Base-by-base conservation (phyloP, 2,329 filamentous ascomycete species). In the Ceratocystis lukuohia region DNA sequence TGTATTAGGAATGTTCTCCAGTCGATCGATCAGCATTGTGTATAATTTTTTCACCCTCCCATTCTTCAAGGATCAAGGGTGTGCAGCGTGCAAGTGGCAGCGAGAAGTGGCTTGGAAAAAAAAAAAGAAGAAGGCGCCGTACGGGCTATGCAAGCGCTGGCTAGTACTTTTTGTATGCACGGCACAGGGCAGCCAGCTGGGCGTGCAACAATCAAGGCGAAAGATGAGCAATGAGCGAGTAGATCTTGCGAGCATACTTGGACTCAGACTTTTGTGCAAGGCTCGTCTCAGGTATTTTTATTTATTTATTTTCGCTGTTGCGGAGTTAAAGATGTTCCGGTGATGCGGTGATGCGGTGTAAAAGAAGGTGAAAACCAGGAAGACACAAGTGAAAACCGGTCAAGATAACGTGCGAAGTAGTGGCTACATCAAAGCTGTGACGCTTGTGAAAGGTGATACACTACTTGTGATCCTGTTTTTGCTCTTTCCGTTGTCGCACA, bases 81-180 rank as follows among this genome's bases (percentile, higher is more conserved):
- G 53, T 57, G 53, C 15, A 57, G 48, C 48, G 53, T 57, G 53
- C 53, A 57, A 57, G 53, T 57, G 53, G 53, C 53, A 57, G 53
- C 53, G 30, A 33, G 15, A 37, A 37, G 53, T 57, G 53, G 25
- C 53, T 57, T 57, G 53, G 53, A 57, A 57, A n/a, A 10, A 37
- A 37, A 10, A 37, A 10, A 37, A 10, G 8, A 37, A 57, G 28
- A 15, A 17, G 25, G 25, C 53, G 28, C 17, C 30, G 53, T 22
- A 57, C 33, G 53, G 33, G 53, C 53, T 57, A 57, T 57, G 53
- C 53, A 57, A 57, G 15, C 28, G 53, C 28, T 57, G 53, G 53
- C 53, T 57, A 57, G 33, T 28, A 30, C 30, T 57, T 57, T 28
- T 57, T 57, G 53, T 33, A 57, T 57, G 53, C 53, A 33, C 53